A percentile compares a stretch with the other conserved stretches of the same genome.
phyloP scores from a whole-genome alignment of 1,284 basidiomycete species.

The Wolfiporia cocos region DNA sequence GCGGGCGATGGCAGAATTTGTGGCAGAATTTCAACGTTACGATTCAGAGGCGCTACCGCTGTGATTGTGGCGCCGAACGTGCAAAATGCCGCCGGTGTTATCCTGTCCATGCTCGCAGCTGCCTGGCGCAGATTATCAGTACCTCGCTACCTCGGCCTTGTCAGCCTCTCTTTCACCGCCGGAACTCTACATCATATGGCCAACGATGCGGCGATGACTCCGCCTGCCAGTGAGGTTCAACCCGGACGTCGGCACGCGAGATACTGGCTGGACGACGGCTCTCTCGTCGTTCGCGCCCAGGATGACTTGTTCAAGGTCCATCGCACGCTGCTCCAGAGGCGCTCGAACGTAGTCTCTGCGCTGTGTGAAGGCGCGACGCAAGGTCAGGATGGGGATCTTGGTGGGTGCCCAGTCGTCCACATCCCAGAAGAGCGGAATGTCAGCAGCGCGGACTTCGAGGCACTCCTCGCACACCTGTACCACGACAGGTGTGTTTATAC shows the following conservation, averaged over 20 bases:
- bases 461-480: slow-evolving; percentile 54
- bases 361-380: slow-evolving; percentile 7
- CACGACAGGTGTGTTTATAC: slow-evolving; percentile 48
- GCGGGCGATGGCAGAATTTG: too few species aligned
- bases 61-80: too few species aligned
- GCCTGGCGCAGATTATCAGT: too few species aligned
- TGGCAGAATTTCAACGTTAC: too few species aligned
- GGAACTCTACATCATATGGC: too few species aligned
- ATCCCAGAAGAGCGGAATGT: slow-evolving; percentile 31
- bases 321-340: slow-evolving; percentile 40
- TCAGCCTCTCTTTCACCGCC: too few species aligned
- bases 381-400: neutral
- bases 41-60: too few species aligned
- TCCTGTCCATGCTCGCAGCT: too few species aligned
- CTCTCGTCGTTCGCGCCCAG: slow-evolving; percentile 40
- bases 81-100: too few species aligned
- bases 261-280: slow-evolving; percentile 63
- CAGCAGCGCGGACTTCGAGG: slow-evolving; percentile 41
- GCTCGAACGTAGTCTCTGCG: slow-evolving; percentile 37
- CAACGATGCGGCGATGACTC: too few species aligned
- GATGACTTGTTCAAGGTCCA: slow-evolving; percentile 49
- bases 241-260: slow-evolving; percentile 37
- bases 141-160: too few species aligned
- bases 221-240: too few species aligned
- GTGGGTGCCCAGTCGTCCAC: slow-evolving; percentile 21